Conservation (phyloP, 1,284 basidiomycete genomes). For the Chalciporus sp. region DNA sequence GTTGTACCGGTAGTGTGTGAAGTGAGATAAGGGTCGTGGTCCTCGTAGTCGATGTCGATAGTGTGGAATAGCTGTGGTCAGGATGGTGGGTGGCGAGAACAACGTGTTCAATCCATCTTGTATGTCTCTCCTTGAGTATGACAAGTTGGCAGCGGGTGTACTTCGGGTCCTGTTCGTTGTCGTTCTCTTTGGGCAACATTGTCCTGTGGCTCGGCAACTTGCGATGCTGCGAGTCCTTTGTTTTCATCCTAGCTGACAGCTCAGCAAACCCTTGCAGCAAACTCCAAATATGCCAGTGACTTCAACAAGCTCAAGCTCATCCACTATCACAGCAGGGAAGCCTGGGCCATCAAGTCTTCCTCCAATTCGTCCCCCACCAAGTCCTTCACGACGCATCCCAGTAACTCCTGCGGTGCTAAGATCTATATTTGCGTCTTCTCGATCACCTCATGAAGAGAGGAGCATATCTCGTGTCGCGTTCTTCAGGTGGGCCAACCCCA, state of each 20-base stretch:
- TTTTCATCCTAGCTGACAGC: no score
- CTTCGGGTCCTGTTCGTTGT: not conserved
- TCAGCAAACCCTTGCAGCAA: no score
- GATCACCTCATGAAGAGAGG: conserved; percentile 75
- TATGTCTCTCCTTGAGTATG: not conserved
- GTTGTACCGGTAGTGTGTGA: not conserved
- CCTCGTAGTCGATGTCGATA: not conserved
- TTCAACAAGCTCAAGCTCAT: conserved; percentile 54
- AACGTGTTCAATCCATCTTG: not conserved
- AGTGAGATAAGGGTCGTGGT: not conserved
- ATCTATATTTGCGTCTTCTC: conserved; percentile 80
- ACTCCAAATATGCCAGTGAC: conserved; percentile 32
- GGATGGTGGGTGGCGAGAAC: conserved; percentile 9
- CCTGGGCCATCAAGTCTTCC: conserved; percentile 41
- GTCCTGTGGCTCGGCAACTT: conserved; percentile 25
- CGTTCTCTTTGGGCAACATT: not conserved
- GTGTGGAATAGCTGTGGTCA: not conserved
- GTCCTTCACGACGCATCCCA: conserved; percentile 60
- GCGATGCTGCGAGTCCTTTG: conserved; percentile 15
- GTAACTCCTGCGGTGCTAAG: conserved; percentile 78
- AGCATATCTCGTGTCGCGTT: conserved; percentile 80
- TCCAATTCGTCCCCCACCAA: conserved; percentile 25
- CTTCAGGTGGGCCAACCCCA: conserved; percentile 58
- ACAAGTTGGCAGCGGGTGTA: not conserved
- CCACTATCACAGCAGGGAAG: conserved; percentile 47